Percentiles rank a stretch among this genome's conserved stretches.
Conservation (phyloP, 495 filamentous ascomycete genomes). For the Chaetomidium leptoderma region DNA sequence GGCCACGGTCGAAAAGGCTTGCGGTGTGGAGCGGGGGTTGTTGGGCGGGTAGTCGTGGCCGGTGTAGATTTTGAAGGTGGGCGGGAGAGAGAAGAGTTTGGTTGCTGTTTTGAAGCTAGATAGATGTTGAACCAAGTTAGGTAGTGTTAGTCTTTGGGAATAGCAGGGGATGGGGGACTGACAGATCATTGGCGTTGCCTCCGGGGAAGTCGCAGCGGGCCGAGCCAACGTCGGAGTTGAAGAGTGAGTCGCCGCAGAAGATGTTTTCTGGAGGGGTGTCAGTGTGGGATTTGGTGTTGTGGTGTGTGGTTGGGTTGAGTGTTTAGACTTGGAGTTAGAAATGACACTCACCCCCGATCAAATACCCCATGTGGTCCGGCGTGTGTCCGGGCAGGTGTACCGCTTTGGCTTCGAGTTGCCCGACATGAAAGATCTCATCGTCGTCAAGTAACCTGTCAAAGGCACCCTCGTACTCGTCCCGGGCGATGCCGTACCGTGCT, state of each 20-base stretch:
- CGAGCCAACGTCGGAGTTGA: constrained; percentile 55
- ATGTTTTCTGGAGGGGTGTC: constrained; percentile 42
- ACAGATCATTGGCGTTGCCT: constrained; percentile 47
- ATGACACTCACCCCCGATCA: constrained; percentile 48
- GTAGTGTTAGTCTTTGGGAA: background rate
- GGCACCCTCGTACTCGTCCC: constrained; percentile 38
- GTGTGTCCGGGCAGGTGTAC: constrained; percentile 60
- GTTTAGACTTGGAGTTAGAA: no score
- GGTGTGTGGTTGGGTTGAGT: background rate
- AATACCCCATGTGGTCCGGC: constrained; percentile 58
- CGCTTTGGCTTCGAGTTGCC: constrained; percentile 42
- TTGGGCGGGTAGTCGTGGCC: constrained; percentile 50
- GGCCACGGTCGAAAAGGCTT: constrained; percentile 46
- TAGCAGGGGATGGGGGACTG: background rate
- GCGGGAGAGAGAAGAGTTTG: constrained; percentile 46
- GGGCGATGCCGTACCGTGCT: constrained; percentile 42
- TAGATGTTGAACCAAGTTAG: background rate
- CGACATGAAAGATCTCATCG: constrained; percentile 50
- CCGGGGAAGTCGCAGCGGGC: constrained; percentile 60
- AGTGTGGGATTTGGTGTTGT: constrained; percentile 2
- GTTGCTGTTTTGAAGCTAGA: constrained; percentile 35
- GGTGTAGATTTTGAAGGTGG: constrained; percentile 46
- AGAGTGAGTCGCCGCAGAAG: constrained; percentile 60
- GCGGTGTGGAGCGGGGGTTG: constrained; percentile 26
- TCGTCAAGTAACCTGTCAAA: constrained; percentile 55